Evolutionary conservation across 352 stramenopile genomes (phyloP), one percentile per base, ranked within the genome.

Genomic region (Halophytophthora batemanensis): DNA sequence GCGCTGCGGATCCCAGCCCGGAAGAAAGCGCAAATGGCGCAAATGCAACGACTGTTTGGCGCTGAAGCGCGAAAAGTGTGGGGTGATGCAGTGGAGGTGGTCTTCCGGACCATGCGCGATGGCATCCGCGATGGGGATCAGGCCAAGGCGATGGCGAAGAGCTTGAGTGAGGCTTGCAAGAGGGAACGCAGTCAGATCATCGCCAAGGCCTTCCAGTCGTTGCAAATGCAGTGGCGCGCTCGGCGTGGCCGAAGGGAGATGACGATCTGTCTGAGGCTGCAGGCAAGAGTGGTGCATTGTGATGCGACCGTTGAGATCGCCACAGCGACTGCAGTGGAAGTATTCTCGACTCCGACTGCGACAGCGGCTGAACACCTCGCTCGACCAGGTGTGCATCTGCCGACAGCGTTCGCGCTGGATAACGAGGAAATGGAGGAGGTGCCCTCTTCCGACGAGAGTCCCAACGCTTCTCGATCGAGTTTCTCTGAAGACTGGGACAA

Each of bases 11-110:
- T 74, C 19, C 65, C 65, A 11, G 36, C 71, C 19, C 57, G 61
- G 33, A 69, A 61, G 6, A 74, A 74, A 48, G 40, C 31, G 11
- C 57, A 74, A 37, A 71, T 74, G 65, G 52, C 55, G 41, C 52
- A 68, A 18, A 39, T 74, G 39, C 31, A 71, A 15, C 44, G 60
- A 15, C 13, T 71, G 10, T 43, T 74, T 3, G 58, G 59, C 0
- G 49, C 41, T 13, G 44, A 66, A 11, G 44, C 69, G 1, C 58
- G 59, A 42, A 44, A 34, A 21, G 53, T 74, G 2, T 74, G 66
- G 66, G 7, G 40, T 21, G 58, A 71, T 13, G 55, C 61, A 2
- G 39, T 71, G 5, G 50, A 69, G 31, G 46, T 59, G 6, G 59
- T 72, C 3, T 72, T 72, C 37, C 15, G 14, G 37, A 22, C 63